phyloP scores from a whole-genome alignment of 2,329 filamentous ascomycete genomes.

The Venturia pyrina region DNA sequence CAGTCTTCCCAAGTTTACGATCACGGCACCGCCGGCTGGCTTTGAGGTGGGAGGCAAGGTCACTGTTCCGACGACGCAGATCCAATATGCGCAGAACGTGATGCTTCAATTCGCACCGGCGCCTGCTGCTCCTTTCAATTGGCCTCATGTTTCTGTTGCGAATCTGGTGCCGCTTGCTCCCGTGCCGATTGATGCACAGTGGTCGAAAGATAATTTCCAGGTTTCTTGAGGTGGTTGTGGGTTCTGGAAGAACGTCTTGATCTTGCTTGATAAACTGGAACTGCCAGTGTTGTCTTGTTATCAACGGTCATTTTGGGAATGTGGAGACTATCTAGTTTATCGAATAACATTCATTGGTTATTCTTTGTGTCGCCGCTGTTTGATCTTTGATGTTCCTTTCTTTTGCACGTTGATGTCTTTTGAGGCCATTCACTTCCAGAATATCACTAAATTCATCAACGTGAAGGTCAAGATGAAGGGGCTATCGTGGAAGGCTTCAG shows the following conservation, averaged over 20 bases:
- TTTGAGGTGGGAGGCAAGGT: not conserved
- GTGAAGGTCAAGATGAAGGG: too few relatives aligned
- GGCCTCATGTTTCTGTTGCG: constrained; percentile 17
- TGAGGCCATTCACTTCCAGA: too few relatives aligned
- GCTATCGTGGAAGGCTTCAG: too few relatives aligned
- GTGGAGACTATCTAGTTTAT: too few relatives aligned
- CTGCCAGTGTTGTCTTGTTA: not conserved
- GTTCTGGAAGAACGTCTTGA: not conserved
- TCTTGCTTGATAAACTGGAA: not conserved
- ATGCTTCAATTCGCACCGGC: constrained; percentile 19
- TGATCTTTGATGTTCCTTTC: too few relatives aligned
- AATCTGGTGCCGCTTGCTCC: constrained; percentile 2
- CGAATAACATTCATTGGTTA: too few relatives aligned
- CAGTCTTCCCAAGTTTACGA: not conserved
- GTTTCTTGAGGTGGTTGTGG: not conserved
- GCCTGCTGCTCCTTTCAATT: constrained; percentile 17
- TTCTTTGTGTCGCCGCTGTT: too few relatives aligned
- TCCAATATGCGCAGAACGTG: constrained; percentile 30
- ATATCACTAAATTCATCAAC: too few relatives aligned
- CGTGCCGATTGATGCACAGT: not conserved
- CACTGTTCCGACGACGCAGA: constrained; percentile 18
- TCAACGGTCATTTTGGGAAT: not conserved
- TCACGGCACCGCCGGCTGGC: not conserved
- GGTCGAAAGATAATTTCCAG: not conserved
- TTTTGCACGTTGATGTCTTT: too few relatives aligned